Conservation (phyloP, 768 basidiomycete species). For the Suillus paluster region DNA sequence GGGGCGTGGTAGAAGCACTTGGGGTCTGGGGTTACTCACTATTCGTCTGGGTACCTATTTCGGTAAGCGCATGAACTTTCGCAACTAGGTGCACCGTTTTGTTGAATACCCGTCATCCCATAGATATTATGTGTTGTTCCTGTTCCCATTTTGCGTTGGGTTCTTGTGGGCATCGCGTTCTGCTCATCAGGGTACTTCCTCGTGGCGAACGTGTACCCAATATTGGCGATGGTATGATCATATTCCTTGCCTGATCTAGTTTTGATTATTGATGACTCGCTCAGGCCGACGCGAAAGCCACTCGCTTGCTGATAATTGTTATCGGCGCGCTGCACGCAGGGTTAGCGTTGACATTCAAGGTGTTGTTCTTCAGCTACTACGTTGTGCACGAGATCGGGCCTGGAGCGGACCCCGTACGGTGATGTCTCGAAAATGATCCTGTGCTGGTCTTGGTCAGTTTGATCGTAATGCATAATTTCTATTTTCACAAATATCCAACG, state of each 20-base stretch:
- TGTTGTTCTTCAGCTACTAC: conserved; percentile 67
- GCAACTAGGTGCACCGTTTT: neutral
- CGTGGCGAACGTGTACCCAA: conserved; percentile 82
- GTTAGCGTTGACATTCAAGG: conserved; percentile 84
- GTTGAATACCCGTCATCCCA: conserved; percentile 3
- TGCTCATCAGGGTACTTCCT: conserved; percentile 89
- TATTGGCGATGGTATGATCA: conserved; percentile 75
- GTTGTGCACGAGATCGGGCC: conserved; percentile 45
- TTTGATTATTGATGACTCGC: conserved; percentile 1
- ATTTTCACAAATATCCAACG: neutral
- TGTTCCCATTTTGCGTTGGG: conserved; percentile 81
- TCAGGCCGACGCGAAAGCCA: conserved; percentile 86
- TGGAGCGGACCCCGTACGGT: conserved; percentile 15
- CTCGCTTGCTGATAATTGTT: conserved; percentile 79
- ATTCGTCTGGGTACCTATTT: conserved; percentile 88
- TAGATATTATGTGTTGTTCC: conserved; percentile 89
- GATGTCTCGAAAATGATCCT: conserved; percentile 23
- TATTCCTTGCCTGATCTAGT: neutral
- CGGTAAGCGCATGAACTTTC: conserved; percentile 51
- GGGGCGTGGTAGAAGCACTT: conserved; percentile 84
- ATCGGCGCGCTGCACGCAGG: conserved; percentile 77
- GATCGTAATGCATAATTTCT: neutral
- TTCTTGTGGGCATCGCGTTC: conserved; percentile 73
- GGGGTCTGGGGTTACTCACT: conserved; percentile 82
- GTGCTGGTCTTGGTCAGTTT: neutral